phyloP scores from a whole-genome alignment of 345 rosid species.

The Salix exigua region DNA sequence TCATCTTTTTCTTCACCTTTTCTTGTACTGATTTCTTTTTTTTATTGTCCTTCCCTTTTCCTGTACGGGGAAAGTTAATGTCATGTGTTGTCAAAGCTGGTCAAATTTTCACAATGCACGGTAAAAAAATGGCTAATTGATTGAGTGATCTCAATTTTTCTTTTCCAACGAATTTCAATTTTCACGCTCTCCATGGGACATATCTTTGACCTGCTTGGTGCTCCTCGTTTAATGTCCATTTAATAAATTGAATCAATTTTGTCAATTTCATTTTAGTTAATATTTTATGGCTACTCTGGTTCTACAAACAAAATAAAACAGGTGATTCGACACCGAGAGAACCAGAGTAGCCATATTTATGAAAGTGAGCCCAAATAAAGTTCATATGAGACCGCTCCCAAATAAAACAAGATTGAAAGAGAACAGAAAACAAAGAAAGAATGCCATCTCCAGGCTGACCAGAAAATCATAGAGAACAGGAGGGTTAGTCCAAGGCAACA shows the following conservation, averaged over 20 bases:
- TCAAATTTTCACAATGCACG: too few relatives aligned
- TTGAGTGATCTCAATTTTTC: too few relatives aligned
- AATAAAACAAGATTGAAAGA: too few relatives aligned
- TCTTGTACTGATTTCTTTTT: background rate
- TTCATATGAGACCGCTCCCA: too few relatives aligned
- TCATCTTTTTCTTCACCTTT: constrained; percentile 2
- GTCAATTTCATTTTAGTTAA: too few relatives aligned
- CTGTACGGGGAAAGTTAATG: too few relatives aligned
- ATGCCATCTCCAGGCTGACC: background rate
- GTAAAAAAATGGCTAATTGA: too few relatives aligned
- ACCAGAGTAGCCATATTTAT: background rate
- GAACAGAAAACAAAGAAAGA: background rate
- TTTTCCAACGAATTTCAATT: background rate
- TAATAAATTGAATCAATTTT: background rate
- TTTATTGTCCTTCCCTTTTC: too few relatives aligned
- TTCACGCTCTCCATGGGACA: background rate
- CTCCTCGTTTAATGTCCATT: background rate
- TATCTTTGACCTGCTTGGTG: background rate
- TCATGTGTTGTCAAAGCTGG: too few relatives aligned
- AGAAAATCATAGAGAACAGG: background rate
- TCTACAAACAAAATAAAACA: too few relatives aligned
- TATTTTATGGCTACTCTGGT: too few relatives aligned
- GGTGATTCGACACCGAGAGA: background rate
- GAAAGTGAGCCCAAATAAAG: background rate
- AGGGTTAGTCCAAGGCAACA: background rate